These are phyloP conservation scores for Nowakowskiella sp. DNA, from an alignment of 192 early-diverging fungal species.

Conservation along the genomic window DNA sequence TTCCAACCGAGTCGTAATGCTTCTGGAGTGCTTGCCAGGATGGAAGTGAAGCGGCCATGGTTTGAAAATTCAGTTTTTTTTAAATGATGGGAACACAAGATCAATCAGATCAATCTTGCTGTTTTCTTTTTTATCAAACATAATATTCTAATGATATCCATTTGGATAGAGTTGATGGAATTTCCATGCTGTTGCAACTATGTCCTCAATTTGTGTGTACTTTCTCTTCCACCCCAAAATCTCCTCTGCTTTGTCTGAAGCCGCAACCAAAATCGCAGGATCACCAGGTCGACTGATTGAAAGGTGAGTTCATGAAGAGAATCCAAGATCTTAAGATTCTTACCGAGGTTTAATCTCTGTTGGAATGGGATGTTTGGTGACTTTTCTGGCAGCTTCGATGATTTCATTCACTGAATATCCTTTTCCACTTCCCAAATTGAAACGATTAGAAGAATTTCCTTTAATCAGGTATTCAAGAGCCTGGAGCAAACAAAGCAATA, in stretches of 20 bases:
- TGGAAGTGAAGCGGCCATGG: no score
- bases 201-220: conserved; percentile 36
- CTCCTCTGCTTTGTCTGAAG: conserved; percentile 41
- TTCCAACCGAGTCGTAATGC: conserved; percentile 74
- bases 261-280: conserved; percentile 42
- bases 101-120: neutral
- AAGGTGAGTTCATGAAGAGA: neutral
- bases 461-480: conserved; percentile 68
- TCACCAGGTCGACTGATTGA: conserved; percentile 40
- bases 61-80: neutral
- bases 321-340: neutral
- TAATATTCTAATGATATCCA: conserved; percentile 24
- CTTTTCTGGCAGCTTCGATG: conserved; percentile 71
- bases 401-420: conserved; percentile 92
- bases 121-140: conserved; percentile 32
- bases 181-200: conserved; percentile 46
- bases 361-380: conserved; percentile 74
- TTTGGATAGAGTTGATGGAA: conserved; percentile 38
- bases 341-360: conserved; percentile 49
- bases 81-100: neutral
- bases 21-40: conserved; percentile 87
- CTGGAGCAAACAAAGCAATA: conserved; percentile 6
- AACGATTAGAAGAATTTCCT: conserved; percentile 58
- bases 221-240: conserved; percentile 43
- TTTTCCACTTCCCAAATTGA: conserved; percentile 86